Evolutionary conservation across 352 stramenopile species (phyloP), one percentile per base, ranked within the genome.

Genomic region (Globisporangium irregulare): DNA sequence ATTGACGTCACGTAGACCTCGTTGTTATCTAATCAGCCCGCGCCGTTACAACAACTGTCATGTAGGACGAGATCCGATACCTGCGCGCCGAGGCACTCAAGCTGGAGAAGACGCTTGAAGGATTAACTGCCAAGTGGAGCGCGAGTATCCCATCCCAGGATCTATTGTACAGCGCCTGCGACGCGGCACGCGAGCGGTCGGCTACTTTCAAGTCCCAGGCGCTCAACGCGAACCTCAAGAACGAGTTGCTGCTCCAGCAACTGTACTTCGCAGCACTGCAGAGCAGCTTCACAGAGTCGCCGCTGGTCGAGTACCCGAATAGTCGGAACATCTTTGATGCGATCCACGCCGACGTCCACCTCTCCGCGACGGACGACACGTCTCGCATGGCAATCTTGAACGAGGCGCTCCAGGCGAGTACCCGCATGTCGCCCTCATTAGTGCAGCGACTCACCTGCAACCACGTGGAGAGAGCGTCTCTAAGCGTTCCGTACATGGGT

Each of bases 401-500:
- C 14, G 53, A 38, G 25, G 14, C 53, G 0, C 53, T 59, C 14
- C 24, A 59, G 25, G 3, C 3, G 24, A 38, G 14, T 6, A 10
- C 24, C 5, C 20, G 53, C 24, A 59, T 62, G 4, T 34, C 57
- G 10, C 34, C 57, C 0, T 24, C 32, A 2, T 3, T 62, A 34
- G 12, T 27, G 7, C 34, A 62, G 20, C 4, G 34, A 1, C 57
- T 62, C 20, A 50, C 57, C 20, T 18, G n/a, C 7, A 46, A 51
- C n/a, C 29, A 62, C 57, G 29, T 51, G 29, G 29, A 50, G 22
- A 34, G 57, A 34, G 20, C 57, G 7, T 51, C 29, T n/a, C 32
- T 62, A 34, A 50, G 32, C 36, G 20, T 62, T n/a, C 57, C 57
- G n/a, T 62, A 20, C 57, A 51, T 50, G 57, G 20, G 22, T 20